These are phyloP conservation scores for Thinopyrum obtusiflorum DNA, from an alignment of 202 grass and related monocot species.

Conservation along the genomic window DNA sequence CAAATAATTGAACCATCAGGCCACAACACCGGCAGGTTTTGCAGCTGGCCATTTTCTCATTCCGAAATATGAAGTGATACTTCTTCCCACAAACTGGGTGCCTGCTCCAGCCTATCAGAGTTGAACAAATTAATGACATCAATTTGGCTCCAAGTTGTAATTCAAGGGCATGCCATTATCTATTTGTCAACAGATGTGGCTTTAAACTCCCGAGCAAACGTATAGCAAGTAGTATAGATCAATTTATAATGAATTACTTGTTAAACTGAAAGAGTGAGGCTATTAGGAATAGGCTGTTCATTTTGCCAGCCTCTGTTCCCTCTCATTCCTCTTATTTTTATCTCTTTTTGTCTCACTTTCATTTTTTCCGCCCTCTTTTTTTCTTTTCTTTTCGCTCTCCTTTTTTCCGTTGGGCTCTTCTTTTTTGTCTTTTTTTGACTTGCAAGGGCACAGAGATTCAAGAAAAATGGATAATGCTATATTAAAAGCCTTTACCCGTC, in stretches of 20 bases:
- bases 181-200: background rate
- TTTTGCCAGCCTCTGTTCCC: background rate
- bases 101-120: conserved; percentile 59
- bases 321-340: too few relatives aligned
- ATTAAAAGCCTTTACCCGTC: background rate
- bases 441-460: background rate
- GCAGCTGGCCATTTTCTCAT: background rate
- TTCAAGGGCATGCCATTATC: background rate
- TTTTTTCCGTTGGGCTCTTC: background rate
- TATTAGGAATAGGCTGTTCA: background rate
- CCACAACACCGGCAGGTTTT: conserved; percentile 50
- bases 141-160: background rate
- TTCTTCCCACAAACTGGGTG: conserved; percentile 64
- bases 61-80: conserved; percentile 69
- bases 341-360: too few relatives aligned
- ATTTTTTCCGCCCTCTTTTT: too few relatives aligned
- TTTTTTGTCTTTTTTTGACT: background rate
- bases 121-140: background rate
- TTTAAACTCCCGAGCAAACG: background rate
- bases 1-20: conserved; percentile 7
- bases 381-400: too few relatives aligned
- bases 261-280: background rate
- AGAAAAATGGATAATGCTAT: background rate
- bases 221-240: too few relatives aligned
- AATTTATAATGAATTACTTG: background rate